Conservation (phyloP, 352 stramenopile genomes). For the Phytophthora uliginosa region DNA sequence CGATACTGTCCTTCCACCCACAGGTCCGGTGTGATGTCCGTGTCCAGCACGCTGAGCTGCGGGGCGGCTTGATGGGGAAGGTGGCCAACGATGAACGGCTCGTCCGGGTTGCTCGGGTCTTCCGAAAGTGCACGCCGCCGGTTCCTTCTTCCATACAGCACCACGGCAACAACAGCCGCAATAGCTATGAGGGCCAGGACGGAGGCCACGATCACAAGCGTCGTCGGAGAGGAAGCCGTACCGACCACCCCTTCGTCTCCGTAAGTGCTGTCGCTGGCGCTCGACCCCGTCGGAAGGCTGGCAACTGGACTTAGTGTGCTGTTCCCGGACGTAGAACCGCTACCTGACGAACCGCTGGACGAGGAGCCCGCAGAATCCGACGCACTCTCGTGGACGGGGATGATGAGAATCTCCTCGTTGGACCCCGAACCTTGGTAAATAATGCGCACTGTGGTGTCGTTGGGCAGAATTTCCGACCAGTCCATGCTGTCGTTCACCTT, state of each 20-base stretch:
- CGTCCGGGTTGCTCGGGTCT: constrained; percentile 24
- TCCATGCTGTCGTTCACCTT: constrained; percentile 37
- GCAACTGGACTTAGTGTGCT: constrained; percentile 23
- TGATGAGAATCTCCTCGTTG: constrained; percentile 42
- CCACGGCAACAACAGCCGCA: constrained; percentile 35
- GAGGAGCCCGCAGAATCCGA: constrained; percentile 15
- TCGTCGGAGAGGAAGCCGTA: constrained; percentile 29
- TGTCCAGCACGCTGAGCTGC: constrained; percentile 40
- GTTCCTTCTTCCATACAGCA: constrained; percentile 39
- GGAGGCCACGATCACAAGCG: constrained; percentile 38
- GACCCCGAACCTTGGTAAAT: constrained; percentile 48
- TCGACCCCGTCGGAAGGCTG: constrained; percentile 36
- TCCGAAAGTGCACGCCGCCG: constrained; percentile 28
- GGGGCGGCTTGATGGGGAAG: constrained; percentile 32
- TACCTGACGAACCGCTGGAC: constrained; percentile 27
- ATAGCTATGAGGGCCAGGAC: constrained; percentile 35
- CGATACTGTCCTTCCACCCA: constrained; percentile 45
- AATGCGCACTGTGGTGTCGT: constrained; percentile 56
- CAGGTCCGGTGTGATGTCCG: constrained; percentile 41
- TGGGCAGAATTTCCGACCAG: constrained; percentile 51
- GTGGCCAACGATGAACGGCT: constrained; percentile 41
- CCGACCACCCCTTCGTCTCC: constrained; percentile 11
- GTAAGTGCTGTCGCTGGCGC: constrained; percentile 19
- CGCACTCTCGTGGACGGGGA: constrained; percentile 32
- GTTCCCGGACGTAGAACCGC: constrained; percentile 20